Evolutionary conservation across 352 stramenopile genomes (phyloP).

Genomic region (Pythium plurisporium): DNA sequence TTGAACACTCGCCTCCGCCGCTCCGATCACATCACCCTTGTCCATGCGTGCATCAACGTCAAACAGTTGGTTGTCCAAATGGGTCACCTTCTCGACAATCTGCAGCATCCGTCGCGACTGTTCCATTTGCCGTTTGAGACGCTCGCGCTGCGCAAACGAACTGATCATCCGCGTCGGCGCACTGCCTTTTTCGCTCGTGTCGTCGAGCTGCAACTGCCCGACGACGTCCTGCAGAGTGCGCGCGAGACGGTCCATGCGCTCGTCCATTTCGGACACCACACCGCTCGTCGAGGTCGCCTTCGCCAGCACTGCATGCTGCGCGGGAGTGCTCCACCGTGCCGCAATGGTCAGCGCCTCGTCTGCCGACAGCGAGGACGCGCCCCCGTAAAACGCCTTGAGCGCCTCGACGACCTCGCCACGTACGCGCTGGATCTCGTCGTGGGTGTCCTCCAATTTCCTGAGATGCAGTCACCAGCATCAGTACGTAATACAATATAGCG

Average conservation of each 20-base stretch:
- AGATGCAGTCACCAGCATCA: no score
- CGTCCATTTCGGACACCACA: constrained; percentile 39
- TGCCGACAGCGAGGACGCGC: constrained; percentile 41
- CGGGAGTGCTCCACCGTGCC: constrained; percentile 32
- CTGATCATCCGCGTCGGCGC: constrained; percentile 31
- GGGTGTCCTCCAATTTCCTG: constrained; percentile 68
- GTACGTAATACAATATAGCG: neutral
- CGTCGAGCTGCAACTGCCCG: constrained; percentile 44
- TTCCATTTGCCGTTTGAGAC: constrained; percentile 52
- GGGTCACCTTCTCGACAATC: constrained; percentile 65
- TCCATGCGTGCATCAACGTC: constrained; percentile 46
- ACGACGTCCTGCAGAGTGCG: constrained; percentile 42
- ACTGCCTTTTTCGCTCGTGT: neutral
- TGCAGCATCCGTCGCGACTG: constrained; percentile 56
- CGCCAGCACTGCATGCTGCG: neutral
- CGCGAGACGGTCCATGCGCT: constrained; percentile 41
- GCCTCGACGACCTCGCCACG: constrained; percentile 49
- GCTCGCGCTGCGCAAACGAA: constrained; percentile 56
- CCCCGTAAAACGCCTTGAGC: constrained; percentile 64
- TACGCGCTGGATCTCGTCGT: constrained; percentile 55
- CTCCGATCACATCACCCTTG: constrained; percentile 38
- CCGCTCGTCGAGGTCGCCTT: constrained; percentile 1
- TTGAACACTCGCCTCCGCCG: constrained; percentile 34
- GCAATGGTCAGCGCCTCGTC: constrained; percentile 63
- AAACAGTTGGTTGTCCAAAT: constrained; percentile 46